Evolutionary conservation across 192 early-diverging fungal species (phyloP).

Genomic region (Backusella macrospora): DNA sequence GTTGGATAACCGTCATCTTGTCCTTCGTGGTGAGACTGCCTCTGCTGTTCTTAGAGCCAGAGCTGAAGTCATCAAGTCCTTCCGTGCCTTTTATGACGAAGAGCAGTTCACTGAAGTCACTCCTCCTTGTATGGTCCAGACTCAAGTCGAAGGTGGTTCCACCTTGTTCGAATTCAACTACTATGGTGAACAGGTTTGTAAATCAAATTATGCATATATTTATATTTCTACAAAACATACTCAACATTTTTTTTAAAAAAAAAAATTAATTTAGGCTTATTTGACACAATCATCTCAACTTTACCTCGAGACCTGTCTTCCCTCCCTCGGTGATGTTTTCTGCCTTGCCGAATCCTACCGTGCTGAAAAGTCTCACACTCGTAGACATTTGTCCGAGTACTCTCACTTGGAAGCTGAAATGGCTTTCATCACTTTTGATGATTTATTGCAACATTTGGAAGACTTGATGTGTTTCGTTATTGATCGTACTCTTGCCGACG

Average conservation of each 20-base stretch:
- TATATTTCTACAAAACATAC: neutral
- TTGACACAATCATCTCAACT: conserved; percentile 99
- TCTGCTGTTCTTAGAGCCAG: conserved; percentile 88
- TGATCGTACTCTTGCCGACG: conserved; percentile 77
- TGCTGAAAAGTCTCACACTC: conserved; percentile 96
- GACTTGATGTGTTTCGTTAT: conserved; percentile 82
- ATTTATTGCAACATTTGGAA: conserved; percentile 86
- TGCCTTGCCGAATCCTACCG: conserved; percentile 96
- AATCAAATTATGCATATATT: conserved; percentile 2
- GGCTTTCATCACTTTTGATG: conserved; percentile 92
- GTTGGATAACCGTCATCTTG: conserved; percentile 94
- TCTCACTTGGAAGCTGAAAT: conserved; percentile 98
- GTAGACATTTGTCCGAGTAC: conserved; percentile 95
- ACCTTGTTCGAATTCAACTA: conserved; percentile 96
- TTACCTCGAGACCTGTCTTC: conserved; percentile 95
- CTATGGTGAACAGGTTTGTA: conserved; percentile 80
- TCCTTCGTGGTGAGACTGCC: conserved; percentile 91
- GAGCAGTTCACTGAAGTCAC: conserved; percentile 86
- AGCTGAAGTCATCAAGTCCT: conserved; percentile 83
- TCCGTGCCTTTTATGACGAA: conserved; percentile 93
- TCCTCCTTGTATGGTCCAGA: conserved; percentile 99
- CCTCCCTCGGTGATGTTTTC: conserved; percentile 95
- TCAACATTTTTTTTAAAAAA: too few relatives aligned
- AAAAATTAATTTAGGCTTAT: conserved; percentile 75
- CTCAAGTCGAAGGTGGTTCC: conserved; percentile 96